Percentiles rank a stretch among this genome's conserved stretches.
phyloP scores from a whole-genome alignment of 352 stramenopile genomes.

The Phytopythium mirpurense region DNA sequence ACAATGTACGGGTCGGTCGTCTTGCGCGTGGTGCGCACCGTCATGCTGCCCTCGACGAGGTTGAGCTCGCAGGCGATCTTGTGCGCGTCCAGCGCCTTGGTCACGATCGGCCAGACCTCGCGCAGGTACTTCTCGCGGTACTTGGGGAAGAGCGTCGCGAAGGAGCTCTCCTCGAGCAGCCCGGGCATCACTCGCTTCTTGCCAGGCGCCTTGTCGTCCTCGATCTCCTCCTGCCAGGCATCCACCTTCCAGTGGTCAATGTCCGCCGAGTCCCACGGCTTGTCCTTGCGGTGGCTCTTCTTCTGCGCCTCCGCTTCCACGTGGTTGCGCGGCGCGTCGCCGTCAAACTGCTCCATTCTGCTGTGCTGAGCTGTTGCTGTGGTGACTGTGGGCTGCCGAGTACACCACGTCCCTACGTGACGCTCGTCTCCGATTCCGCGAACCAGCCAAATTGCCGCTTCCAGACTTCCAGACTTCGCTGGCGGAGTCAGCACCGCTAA shows the following conservation, averaged over 20 bases:
- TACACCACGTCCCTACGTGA: too few relatives aligned
- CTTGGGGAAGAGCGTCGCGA: slow-evolving; percentile 99
- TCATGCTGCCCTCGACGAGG: slow-evolving; percentile 95
- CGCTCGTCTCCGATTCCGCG: too few relatives aligned
- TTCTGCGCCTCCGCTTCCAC: slow-evolving; percentile 41
- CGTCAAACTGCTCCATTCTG: slow-evolving; percentile 73
- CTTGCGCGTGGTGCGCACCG: slow-evolving; percentile 93
- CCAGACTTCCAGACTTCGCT: too few relatives aligned
- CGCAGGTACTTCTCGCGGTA: slow-evolving; percentile 99
- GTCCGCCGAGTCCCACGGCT: slow-evolving; percentile 97
- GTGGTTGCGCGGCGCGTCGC: slow-evolving; percentile 35
- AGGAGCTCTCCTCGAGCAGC: slow-evolving; percentile 98
- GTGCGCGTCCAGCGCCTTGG: slow-evolving; percentile 92
- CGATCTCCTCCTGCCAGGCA: slow-evolving; percentile 64
- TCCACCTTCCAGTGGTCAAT: slow-evolving; percentile 99
- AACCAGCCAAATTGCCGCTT: slow-evolving; percentile 9
- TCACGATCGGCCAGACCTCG: slow-evolving; percentile 98
- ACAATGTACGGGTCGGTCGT: slow-evolving; percentile 98
- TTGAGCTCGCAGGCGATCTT: slow-evolving; percentile 98
- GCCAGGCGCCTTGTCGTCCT: slow-evolving; percentile 79
- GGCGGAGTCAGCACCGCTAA: too few relatives aligned
- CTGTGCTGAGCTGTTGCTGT: too few relatives aligned
- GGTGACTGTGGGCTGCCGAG: too few relatives aligned
- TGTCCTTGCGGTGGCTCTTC: slow-evolving; percentile 98
- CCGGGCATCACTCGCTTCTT: slow-evolving; percentile 63